phyloP scores from a whole-genome alignment of 2,329 filamentous ascomycete species.

The Cadophora luteo-olivacea region DNA sequence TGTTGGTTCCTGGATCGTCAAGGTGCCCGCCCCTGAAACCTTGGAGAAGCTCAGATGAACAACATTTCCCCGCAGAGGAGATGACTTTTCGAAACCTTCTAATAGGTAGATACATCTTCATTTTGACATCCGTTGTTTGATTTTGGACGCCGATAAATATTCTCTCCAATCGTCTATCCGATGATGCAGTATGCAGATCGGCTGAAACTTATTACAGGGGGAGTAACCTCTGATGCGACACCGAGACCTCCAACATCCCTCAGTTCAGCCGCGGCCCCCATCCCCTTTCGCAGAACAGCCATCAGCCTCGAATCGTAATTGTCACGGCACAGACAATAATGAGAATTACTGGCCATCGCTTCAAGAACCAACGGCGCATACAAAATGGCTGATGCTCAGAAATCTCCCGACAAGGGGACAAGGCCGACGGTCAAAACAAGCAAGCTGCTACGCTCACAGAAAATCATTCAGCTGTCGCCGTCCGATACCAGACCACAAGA shows the following conservation, averaged over 20 bases:
- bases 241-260: conserved; percentile 7
- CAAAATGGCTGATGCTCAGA: conserved; percentile 45
- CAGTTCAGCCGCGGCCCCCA: neutral
- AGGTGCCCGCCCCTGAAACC: conserved; percentile 12
- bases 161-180: conserved; percentile 22
- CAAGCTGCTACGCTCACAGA: conserved; percentile 60
- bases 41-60: neutral
- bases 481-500: conserved; percentile 45
- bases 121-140: neutral
- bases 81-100: neutral
- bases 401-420: conserved; percentile 42
- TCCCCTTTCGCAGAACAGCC: neutral
- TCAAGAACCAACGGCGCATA: conserved; percentile 35
- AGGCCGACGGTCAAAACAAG: conserved; percentile 46
- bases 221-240: conserved; percentile 11
- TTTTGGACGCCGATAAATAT: neutral
- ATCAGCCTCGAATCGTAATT: conserved; percentile 17
- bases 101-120: conserved; percentile 9
- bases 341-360: conserved; percentile 33
- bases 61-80: conserved; percentile 16
- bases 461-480: conserved; percentile 52
- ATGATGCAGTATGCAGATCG: conserved; percentile 27
- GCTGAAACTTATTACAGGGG: conserved; percentile 28
- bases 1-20: conserved; percentile 19
- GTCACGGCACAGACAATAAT: conserved; percentile 36